Percentiles rank a stretch among this genome's conserved stretches.
Conservation (phyloP, 164 flowering plant species). For the Tinospora cordifolia region DNA sequence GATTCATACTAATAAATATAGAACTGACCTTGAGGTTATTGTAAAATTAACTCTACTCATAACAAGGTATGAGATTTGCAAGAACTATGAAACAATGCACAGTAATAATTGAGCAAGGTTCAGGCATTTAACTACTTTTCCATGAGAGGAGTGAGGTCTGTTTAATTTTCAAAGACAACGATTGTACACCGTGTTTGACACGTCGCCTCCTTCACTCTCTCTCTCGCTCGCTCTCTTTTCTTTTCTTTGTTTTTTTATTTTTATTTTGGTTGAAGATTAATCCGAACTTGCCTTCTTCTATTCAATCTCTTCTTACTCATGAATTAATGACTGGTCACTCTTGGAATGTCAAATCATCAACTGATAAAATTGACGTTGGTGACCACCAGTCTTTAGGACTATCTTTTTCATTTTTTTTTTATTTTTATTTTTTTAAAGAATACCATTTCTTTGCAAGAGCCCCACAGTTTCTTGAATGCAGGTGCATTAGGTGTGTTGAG, state of each 20-base stretch:
- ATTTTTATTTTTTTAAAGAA: neutral
- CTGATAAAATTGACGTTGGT: neutral
- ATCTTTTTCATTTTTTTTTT: neutral
- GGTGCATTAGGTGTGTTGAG: slow-evolving; percentile 2
- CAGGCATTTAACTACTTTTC: neutral
- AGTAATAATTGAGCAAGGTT: neutral
- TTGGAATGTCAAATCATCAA: neutral
- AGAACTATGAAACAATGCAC: too few relatives aligned
- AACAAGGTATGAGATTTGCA: neutral
- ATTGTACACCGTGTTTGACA: neutral
- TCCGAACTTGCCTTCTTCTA: neutral
- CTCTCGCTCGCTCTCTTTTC: too few relatives aligned
- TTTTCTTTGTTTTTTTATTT: neutral
- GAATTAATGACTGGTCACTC: neutral
- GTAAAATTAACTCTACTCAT: too few relatives aligned
- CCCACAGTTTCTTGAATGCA: neutral
- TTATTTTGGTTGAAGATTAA: neutral
- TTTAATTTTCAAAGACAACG: neutral
- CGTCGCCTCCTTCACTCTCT: too few relatives aligned
- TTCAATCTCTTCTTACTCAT: neutral
- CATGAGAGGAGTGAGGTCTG: neutral
- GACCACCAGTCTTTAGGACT: slow-evolving; percentile 3
- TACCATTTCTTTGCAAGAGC: neutral
- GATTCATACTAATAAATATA: too few relatives aligned
- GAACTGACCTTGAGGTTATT: too few relatives aligned